These are phyloP conservation scores for Canariomyces notabilis DNA, from an alignment of 2,329 filamentous ascomycete species.

Conservation along the genomic window DNA sequence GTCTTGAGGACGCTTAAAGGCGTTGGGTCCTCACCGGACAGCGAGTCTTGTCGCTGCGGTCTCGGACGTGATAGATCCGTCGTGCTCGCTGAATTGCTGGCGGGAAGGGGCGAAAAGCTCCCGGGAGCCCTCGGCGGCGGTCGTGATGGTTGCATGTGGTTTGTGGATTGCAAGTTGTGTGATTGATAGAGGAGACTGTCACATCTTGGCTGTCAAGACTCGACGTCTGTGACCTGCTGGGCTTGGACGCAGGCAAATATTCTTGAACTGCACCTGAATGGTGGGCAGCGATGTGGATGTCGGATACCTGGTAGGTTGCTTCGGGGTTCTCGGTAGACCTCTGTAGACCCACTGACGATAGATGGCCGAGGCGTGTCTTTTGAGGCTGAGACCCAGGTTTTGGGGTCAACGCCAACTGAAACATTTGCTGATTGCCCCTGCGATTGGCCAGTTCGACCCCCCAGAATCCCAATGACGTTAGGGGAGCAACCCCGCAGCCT, in stretches of 20 bases:
- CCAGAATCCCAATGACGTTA: no score
- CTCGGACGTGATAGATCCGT: constrained; percentile 32
- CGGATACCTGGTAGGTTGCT: no score
- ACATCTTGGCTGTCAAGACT: constrained; percentile 37
- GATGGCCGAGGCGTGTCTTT: no score
- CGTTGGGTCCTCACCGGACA: constrained; percentile 40
- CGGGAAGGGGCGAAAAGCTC: constrained; percentile 51
- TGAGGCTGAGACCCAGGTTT: no score
- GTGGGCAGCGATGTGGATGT: background rate
- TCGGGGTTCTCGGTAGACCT: no score
- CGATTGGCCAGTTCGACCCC: no score
- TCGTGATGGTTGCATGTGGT: constrained; percentile 44
- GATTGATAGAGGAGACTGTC: constrained; percentile 27
- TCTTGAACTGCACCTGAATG: no score
- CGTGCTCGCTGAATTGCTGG: constrained; percentile 25
- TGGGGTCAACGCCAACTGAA: no score
- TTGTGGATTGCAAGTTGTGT: constrained; percentile 20
- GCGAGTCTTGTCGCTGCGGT: constrained; percentile 42
- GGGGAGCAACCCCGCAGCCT: no score
- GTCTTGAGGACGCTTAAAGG: constrained; percentile 44
- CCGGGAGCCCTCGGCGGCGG: constrained; percentile 47
- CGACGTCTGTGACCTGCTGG: constrained; percentile 10
- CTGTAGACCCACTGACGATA: constrained; percentile 3
- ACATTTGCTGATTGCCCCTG: no score
- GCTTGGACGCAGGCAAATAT: constrained; percentile 1